Conservation (phyloP, 345 rosid species). For the Brassica juncea region DNA sequence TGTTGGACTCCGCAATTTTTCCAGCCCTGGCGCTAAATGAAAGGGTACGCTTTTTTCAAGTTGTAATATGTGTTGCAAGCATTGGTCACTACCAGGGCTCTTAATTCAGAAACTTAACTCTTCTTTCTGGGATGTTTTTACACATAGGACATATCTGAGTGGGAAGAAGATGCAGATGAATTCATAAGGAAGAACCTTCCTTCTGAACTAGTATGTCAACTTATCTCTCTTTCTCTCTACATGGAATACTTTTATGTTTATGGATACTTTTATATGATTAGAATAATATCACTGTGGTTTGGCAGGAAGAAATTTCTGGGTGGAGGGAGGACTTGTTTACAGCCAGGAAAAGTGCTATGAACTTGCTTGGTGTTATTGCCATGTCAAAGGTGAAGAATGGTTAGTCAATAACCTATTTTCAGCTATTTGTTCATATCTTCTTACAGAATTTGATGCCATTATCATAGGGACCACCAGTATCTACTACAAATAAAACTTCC, state of each 20-base stretch:
- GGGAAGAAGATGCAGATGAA: constrained; percentile 93
- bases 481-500: constrained; percentile 44
- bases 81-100: constrained; percentile 12
- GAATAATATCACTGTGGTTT: constrained; percentile 12
- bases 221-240: constrained; percentile 9
- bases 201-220: constrained; percentile 67
- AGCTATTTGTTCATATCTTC: constrained; percentile 17
- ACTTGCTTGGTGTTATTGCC: constrained; percentile 81
- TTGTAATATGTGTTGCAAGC: constrained; percentile 20
- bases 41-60: constrained; percentile 50
- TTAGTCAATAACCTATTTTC: constrained; percentile 15
- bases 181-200: constrained; percentile 82
- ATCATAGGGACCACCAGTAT: constrained; percentile 69
- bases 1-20: constrained; percentile 79
- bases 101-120: constrained; percentile 22
- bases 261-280: constrained; percentile 4
- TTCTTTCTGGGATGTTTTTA: constrained; percentile 22
- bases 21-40: constrained; percentile 73
- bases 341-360: constrained; percentile 84
- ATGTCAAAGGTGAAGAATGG: constrained; percentile 61
- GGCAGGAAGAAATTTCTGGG: constrained; percentile 82
- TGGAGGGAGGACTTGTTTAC: constrained; percentile 91
- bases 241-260: constrained; percentile 8
- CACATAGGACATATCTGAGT: constrained; percentile 71
- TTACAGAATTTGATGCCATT: constrained; percentile 26